These are phyloP conservation scores for Diaporthe vaccinii DNA, from an alignment of 2,329 filamentous ascomycete species.

Conservation along the genomic window DNA sequence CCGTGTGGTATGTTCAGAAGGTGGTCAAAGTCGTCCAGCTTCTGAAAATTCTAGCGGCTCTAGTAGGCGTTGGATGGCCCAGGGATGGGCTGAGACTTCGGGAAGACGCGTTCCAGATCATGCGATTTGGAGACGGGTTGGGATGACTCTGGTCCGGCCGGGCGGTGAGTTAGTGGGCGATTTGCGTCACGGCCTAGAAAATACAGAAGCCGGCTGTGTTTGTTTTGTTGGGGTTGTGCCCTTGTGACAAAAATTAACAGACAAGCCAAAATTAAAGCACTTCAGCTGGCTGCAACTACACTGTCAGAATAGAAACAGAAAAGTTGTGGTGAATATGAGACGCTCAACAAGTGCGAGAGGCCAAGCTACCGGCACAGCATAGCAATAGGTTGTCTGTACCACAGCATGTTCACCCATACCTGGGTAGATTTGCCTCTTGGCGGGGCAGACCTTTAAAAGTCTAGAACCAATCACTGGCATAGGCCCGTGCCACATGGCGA, in stretches of 20 bases:
- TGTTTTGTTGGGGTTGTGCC: neutral
- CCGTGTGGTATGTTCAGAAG: conserved; percentile 1
- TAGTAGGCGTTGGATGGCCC: conserved; percentile 14
- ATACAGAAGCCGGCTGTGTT: neutral
- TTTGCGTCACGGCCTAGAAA: conserved; percentile 19
- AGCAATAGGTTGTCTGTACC: neutral
- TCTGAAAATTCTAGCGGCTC: conserved; percentile 5
- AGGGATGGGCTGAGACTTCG: conserved; percentile 38
- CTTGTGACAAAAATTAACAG: neutral
- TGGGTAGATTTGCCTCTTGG: conserved; percentile 14
- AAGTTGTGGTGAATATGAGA: neutral
- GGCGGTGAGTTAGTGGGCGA: conserved; percentile 27
- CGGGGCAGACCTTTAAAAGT: conserved; percentile 32
- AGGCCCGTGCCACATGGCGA: conserved; percentile 22
- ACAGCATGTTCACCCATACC: neutral
- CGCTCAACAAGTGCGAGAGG: neutral
- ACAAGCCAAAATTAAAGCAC: neutral
- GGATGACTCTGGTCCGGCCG: conserved; percentile 36
- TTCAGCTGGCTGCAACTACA: neutral
- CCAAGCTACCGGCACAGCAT: neutral
- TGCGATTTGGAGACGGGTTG: conserved; percentile 38
- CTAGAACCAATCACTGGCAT: conserved; percentile 34
- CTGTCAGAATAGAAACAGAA: neutral
- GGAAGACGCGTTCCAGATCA: conserved; percentile 39
- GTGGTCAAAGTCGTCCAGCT: conserved; percentile 14